phyloP scores from a whole-genome alignment of 2,329 filamentous ascomycete species.

The Didymella pomorum region DNA sequence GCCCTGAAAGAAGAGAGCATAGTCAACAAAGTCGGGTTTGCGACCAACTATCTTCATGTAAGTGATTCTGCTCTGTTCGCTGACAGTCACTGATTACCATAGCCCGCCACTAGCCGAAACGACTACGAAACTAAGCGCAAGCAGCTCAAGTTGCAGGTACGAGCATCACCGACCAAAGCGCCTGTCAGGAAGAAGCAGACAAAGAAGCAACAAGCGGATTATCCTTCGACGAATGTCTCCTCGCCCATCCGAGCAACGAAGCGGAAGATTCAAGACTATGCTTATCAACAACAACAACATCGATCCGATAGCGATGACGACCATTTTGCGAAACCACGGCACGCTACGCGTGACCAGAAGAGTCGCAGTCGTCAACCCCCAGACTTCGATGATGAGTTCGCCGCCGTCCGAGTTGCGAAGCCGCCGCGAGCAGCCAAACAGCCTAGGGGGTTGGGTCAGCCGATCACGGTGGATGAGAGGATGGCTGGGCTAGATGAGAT shows the following conservation, averaged over 20 bases:
- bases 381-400: slow-evolving; percentile 55
- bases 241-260: slow-evolving; percentile 65
- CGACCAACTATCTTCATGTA: slow-evolving; percentile 76
- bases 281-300: slow-evolving; percentile 36
- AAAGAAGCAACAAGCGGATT: slow-evolving; percentile 52
- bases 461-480: slow-evolving; percentile 65
- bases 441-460: slow-evolving; percentile 59
- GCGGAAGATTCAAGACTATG: slow-evolving; percentile 42
- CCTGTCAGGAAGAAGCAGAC: slow-evolving; percentile 28
- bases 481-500: slow-evolving; percentile 64
- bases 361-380: slow-evolving; percentile 49
- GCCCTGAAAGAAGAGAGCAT: slow-evolving; percentile 76
- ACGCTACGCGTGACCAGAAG: slow-evolving; percentile 28
- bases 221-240: slow-evolving; percentile 73
- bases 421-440: slow-evolving; percentile 49
- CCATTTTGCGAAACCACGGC: slow-evolving; percentile 35
- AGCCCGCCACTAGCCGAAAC: slow-evolving; percentile 55
- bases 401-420: slow-evolving; percentile 46
- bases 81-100: slow-evolving; percentile 25
- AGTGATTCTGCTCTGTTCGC: slow-evolving; percentile 37
- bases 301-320: slow-evolving; percentile 39
- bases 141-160: slow-evolving; percentile 62
- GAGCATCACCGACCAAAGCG: slow-evolving; percentile 56
- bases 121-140: slow-evolving; percentile 53
- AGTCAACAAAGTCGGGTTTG: slow-evolving; percentile 70